These are phyloP conservation scores for Phaffia rhodozyma DNA, from an alignment of 1,284 basidiomycete species.

Conservation along the genomic window DNA sequence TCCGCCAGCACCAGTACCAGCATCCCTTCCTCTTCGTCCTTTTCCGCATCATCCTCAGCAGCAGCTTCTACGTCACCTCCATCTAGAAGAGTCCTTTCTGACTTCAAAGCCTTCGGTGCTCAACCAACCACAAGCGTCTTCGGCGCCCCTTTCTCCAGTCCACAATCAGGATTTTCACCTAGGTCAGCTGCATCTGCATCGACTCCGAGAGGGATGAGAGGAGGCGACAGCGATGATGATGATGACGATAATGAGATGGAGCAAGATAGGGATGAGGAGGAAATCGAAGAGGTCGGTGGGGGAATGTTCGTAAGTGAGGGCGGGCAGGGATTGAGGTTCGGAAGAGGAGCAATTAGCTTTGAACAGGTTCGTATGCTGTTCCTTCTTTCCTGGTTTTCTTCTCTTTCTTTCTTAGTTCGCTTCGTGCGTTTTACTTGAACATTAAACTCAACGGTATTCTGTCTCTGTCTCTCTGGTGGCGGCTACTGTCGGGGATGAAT, in stretches of 20 bases:
- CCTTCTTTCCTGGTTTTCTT: background rate
- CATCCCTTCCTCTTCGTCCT: slow-evolving; percentile 26
- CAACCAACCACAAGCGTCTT: slow-evolving; percentile 60
- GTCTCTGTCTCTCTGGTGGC: no score
- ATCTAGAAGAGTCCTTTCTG: slow-evolving; percentile 69
- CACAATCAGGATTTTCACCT: slow-evolving; percentile 39
- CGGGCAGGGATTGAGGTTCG: slow-evolving; percentile 55
- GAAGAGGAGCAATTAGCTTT: slow-evolving; percentile 67
- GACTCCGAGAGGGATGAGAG: slow-evolving; percentile 42
- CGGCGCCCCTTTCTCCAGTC: slow-evolving; percentile 64
- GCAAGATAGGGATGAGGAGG: background rate
- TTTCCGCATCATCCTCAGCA: slow-evolving; percentile 38
- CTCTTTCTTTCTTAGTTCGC: background rate
- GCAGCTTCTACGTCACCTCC: slow-evolving; percentile 36
- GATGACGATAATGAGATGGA: slow-evolving; percentile 44
- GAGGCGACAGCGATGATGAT: slow-evolving; percentile 41
- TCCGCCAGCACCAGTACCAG: slow-evolving; percentile 36
- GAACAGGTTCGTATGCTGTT: slow-evolving; percentile 55
- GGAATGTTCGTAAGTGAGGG: slow-evolving; percentile 24
- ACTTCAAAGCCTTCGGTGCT: slow-evolving; percentile 82
- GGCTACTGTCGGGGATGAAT: no score
- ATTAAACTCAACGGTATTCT: background rate
- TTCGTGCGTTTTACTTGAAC: background rate
- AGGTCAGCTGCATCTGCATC: slow-evolving; percentile 67
- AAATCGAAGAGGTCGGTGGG: background rate